These are phyloP conservation scores for Agrocybe chaxingu DNA, from an alignment of 768 basidiomycete genomes.

Conservation along the genomic window DNA sequence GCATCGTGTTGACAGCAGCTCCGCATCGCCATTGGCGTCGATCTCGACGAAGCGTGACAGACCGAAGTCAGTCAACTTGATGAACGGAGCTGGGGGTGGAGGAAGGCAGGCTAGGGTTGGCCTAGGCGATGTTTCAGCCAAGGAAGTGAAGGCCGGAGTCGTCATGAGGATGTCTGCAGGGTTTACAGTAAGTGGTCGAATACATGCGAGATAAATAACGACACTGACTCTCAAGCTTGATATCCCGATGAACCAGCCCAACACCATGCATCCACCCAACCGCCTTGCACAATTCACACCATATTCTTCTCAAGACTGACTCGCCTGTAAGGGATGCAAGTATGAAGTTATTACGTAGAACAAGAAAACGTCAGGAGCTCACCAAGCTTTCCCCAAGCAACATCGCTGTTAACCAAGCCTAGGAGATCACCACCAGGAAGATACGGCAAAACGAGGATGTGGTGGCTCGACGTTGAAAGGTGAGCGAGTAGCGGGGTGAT, in stretches of 20 bases:
- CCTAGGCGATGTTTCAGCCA: conserved; percentile 16
- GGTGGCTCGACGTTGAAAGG: conserved; percentile 68
- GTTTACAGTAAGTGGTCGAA: conserved; percentile 3
- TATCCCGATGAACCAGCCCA: conserved; percentile 84
- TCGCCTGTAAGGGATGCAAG: conserved; percentile 28
- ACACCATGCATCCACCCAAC: conserved; percentile 88
- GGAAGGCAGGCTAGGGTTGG: conserved; percentile 32
- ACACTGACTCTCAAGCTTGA: conserved; percentile 77
- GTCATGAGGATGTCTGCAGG: conserved; percentile 74
- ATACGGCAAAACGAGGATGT: conserved; percentile 77
- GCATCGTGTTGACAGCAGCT: conserved; percentile 71
- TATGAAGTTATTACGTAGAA: conserved; percentile 1
- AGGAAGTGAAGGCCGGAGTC: conserved; percentile 26
- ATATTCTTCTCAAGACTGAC: conserved; percentile 62
- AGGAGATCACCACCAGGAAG: conserved; percentile 80
- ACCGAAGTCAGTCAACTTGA: conserved; percentile 89
- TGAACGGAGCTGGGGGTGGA: conserved; percentile 48
- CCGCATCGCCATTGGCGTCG: conserved; percentile 30
- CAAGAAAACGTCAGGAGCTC: conserved; percentile 14
- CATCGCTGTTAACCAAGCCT: conserved; percentile 62
- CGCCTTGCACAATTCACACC: conserved; percentile 71
- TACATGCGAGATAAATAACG: not conserved
- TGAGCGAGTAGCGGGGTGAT: conserved; percentile 71
- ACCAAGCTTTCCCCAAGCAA: conserved; percentile 36
- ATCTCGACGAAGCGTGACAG: conserved; percentile 82